A percentile compares a stretch with the other conserved stretches of the same genome.
These are phyloP conservation scores for Paramecium tetraurelia DNA, from an alignment of 73 alveolate genomes.

Conservation along the genomic window DNA sequence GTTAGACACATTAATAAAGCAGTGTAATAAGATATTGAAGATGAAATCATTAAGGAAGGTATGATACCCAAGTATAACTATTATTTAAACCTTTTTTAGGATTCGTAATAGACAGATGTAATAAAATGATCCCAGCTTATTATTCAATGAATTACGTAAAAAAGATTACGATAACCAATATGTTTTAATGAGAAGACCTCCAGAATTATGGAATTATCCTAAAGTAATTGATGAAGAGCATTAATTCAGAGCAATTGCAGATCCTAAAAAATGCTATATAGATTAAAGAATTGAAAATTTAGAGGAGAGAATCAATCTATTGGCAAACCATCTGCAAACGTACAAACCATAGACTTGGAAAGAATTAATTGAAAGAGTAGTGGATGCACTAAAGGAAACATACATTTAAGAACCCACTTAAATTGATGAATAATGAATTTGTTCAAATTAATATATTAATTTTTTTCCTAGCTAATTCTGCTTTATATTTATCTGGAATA, in stretches of 20 bases:
- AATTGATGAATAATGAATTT: neutral
- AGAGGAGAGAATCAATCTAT: conserved; percentile 35
- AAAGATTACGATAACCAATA: conserved; percentile 39
- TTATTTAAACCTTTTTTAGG: neutral
- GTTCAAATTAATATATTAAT: conserved; percentile 50
- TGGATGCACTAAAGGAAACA: conserved; percentile 48
- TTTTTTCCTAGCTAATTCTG: conserved; percentile 88
- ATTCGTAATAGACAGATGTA: neutral
- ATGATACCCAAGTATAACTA: conserved; percentile 23
- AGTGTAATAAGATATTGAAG: conserved; percentile 56
- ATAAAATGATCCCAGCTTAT: conserved; percentile 46
- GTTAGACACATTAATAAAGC: conserved; percentile 59
- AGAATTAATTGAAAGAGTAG: conserved; percentile 49
- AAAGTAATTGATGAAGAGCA: conserved; percentile 47
- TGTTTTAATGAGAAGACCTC: conserved; percentile 55
- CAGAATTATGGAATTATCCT: conserved; percentile 63
- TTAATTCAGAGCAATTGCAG: conserved; percentile 60
- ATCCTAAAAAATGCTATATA: conserved; percentile 60
- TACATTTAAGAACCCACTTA: conserved; percentile 12
- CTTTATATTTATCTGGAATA: conserved; percentile 85
- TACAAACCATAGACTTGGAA: conserved; percentile 42
- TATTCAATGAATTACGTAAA: conserved; percentile 48
- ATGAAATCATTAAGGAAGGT: conserved; percentile 44
- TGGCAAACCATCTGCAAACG: conserved; percentile 26
- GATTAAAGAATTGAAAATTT: conserved; percentile 57